Evolutionary conservation across 2,329 filamentous ascomycete genomes (phyloP), one percentile per base, ranked within the genome.

Genomic region (Fusarium anthophilum): DNA sequence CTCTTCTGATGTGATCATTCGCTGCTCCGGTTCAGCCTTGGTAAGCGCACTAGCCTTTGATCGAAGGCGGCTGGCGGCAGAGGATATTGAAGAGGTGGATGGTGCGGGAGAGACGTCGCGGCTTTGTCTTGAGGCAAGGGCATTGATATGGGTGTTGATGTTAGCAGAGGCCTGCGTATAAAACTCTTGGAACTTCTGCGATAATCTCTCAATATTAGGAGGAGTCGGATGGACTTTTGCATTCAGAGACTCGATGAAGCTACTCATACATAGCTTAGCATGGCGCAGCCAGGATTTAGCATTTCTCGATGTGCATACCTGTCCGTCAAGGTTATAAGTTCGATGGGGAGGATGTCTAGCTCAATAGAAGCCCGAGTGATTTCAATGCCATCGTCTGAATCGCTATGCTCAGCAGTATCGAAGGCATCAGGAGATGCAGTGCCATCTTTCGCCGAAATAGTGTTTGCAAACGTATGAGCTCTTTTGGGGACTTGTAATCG

Each of bases 151-250:
- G 2, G 94, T 98, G 60, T 91, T 90, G 67, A 98, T 95, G 77
- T 96, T 94, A 5, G 91, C 88, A 17, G 94, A 92, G 28, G 95
- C 94, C 64, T 91, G 89, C 47, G 89, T 86, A 80, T 99, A 99
- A 82, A 98, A 99, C 65, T 97, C 94, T 83, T 99, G 96, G 80
- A 98, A 98, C 60, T 96, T 87, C n/a, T 90, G 88, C 14, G 95
- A 93, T 22, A 98, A 88, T 71, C 90, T 92, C 54, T 97, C 94
- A 79, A 97, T 93, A 51, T 90, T 93, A 2, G 96, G 92, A 10
- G 96, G 96, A 10, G 91, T 91, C 6, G 93, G 90, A 79, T 98
- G 93, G 38, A 97, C 92, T 86, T 94, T 98, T 77, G 94, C 94
- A 54, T 91, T 93, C 32, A 99, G 86, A 12, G 94, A 96, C 70